A percentile compares a stretch with the other conserved stretches of the same genome.
These are phyloP conservation scores for Penicillium waksmanii DNA, from an alignment of 495 filamentous ascomycete species.

Conservation along the genomic window DNA sequence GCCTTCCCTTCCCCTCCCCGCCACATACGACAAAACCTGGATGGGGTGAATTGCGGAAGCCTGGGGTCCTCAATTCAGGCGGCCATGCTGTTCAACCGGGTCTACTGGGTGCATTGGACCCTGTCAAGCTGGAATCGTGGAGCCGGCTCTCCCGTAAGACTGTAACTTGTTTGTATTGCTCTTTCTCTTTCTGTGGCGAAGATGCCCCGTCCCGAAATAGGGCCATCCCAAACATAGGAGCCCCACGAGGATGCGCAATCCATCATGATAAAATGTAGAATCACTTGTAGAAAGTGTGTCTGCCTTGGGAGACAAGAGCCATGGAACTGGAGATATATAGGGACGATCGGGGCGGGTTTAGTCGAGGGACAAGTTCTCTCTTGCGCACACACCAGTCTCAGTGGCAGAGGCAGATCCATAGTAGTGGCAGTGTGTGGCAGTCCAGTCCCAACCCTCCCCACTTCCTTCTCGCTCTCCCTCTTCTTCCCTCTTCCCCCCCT, in stretches of 20 bases:
- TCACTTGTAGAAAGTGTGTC: slow-evolving; percentile 1
- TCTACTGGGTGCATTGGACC: neutral
- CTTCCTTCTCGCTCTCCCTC: slow-evolving; percentile 35
- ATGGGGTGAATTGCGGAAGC: slow-evolving; percentile 10
- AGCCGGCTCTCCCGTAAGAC: too few species aligned
- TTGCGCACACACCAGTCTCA: slow-evolving; percentile 28
- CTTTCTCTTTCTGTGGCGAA: too few species aligned
- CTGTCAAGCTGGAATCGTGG: neutral
- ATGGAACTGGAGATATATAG: slow-evolving; percentile 1
- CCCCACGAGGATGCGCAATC: slow-evolving; percentile 38
- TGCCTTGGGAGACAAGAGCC: slow-evolving; percentile 19
- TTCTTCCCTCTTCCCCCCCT: slow-evolving; percentile 40
- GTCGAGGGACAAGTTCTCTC: slow-evolving; percentile 10
- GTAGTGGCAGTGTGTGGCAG: too few species aligned
- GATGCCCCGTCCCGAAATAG: too few species aligned
- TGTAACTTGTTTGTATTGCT: too few species aligned
- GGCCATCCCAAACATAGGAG: neutral
- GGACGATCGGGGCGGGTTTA: slow-evolving; percentile 12
- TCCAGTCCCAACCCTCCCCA: slow-evolving; percentile 17
- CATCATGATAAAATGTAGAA: neutral
- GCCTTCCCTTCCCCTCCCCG: slow-evolving; percentile 5
- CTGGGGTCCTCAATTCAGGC: slow-evolving; percentile 8
- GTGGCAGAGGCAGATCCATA: too few species aligned
- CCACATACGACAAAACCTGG: slow-evolving; percentile 8
- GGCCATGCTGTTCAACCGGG: neutral